Percentiles rank a stretch among this genome's conserved stretches.
These are phyloP conservation scores for Xylaria sp. DNA, from an alignment of 2,329 filamentous ascomycete species.

Conservation along the genomic window DNA sequence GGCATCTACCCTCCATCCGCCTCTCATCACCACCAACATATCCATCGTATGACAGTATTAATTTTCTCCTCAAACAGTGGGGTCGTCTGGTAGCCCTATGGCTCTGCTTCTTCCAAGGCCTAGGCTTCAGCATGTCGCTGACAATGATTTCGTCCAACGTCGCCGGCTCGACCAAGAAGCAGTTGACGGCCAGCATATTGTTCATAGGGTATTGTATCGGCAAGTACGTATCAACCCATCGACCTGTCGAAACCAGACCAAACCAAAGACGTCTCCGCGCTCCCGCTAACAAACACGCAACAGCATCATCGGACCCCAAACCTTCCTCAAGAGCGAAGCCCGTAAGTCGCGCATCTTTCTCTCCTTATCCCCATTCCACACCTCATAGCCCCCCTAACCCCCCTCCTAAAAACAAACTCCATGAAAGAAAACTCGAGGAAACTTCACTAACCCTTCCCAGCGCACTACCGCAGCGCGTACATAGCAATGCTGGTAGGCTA, in stretches of 20 bases:
- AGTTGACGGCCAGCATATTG: constrained; percentile 38
- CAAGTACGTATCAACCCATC: constrained; percentile 29
- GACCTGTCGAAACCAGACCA: not conserved
- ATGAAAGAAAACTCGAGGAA: too few relatives aligned
- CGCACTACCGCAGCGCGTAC: constrained; percentile 42
- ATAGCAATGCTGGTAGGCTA: constrained; percentile 43
- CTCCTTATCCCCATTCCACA: not conserved
- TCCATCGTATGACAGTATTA: not conserved
- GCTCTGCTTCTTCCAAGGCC: constrained; percentile 48
- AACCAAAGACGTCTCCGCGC: not conserved
- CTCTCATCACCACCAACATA: too few relatives aligned
- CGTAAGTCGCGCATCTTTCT: constrained; percentile 27
- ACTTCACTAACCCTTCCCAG: constrained; percentile 10
- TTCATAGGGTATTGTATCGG: constrained; percentile 43
- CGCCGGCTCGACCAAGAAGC: constrained; percentile 44
- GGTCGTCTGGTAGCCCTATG: constrained; percentile 61
- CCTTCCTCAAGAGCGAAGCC: constrained; percentile 35
- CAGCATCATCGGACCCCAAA: constrained; percentile 43
- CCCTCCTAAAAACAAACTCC: not conserved
- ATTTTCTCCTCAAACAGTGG: constrained; percentile 45
- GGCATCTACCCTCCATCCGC: not conserved
- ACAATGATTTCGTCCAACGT: constrained; percentile 44
- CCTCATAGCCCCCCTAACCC: not conserved
- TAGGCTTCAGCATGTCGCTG: constrained; percentile 42
- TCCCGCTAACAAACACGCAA: constrained; percentile 4